phyloP scores from a whole-genome alignment of 164 flowering plant genomes.

The Macadamia integrifolia region DNA sequence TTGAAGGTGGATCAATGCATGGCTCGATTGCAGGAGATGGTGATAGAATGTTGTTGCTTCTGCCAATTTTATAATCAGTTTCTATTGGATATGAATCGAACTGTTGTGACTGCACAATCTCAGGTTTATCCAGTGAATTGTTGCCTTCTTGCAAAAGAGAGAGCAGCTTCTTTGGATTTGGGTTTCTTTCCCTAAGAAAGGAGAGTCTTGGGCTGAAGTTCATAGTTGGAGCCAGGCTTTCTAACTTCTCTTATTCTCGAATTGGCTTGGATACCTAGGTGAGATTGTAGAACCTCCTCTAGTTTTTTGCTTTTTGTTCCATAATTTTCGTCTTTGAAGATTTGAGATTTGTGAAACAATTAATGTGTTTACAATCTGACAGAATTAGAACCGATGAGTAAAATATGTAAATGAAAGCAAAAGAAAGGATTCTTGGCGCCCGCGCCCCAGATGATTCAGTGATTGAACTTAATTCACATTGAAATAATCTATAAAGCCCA shows the following conservation, averaged over 20 bases:
- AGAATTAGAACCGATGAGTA: no score
- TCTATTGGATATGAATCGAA: slow-evolving; percentile 21
- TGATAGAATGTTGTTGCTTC: not conserved
- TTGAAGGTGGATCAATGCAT: slow-evolving; percentile 82
- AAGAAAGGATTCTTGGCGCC: no score
- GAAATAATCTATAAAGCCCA: no score
- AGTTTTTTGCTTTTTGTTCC: not conserved
- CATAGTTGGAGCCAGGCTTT: slow-evolving; percentile 39
- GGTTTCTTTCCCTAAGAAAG: slow-evolving; percentile 10
- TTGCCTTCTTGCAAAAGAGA: not conserved
- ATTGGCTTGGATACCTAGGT: slow-evolving; percentile 62
- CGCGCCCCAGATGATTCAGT: no score
- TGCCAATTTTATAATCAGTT: not conserved
- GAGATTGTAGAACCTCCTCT: not conserved
- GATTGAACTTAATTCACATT: no score
- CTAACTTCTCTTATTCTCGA: slow-evolving; percentile 31
- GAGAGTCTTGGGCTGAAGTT: slow-evolving; percentile 16
- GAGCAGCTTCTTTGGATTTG: slow-evolving; percentile 11
- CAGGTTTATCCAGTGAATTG: not conserved
- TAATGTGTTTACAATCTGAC: no score
- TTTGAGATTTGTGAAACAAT: no score
- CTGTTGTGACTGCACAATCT: slow-evolving; percentile 8
- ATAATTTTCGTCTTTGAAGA: no score
- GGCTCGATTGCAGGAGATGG: slow-evolving; percentile 49
- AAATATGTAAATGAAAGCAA: no score